Conservation (phyloP, 2,329 filamentous ascomycete species). For the Pyrenochaeta sp. region DNA sequence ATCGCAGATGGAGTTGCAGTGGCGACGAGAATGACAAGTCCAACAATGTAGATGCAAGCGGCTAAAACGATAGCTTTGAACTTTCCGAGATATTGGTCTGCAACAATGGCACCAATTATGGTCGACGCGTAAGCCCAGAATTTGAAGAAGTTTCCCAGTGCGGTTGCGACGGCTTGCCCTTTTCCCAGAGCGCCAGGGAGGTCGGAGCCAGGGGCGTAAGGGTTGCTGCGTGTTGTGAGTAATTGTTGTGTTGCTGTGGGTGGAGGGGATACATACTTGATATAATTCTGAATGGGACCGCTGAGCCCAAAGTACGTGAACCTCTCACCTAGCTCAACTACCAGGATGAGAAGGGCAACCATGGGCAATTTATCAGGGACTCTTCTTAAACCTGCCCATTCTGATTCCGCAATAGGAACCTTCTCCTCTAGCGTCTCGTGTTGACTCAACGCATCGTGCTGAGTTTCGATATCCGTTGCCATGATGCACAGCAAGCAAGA, state of each 20-base stretch:
- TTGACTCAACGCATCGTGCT: conserved; percentile 3
- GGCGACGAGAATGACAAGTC: conserved; percentile 12
- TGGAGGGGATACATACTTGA: conserved; percentile 45
- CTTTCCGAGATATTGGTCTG: conserved; percentile 19
- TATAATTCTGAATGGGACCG: conserved; percentile 21
- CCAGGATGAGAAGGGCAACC: conserved; percentile 17
- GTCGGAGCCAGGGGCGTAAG: conserved; percentile 9
- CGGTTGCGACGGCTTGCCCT: conserved; percentile 14
- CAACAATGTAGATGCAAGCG: conserved; percentile 11
- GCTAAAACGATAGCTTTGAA: conserved; percentile 10
- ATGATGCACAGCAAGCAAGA: no score
- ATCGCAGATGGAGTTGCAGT: conserved; percentile 10
- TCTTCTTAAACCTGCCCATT: conserved; percentile 10
- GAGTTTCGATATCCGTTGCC: conserved; percentile 8
- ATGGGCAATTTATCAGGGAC: conserved; percentile 14
- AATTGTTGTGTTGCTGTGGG: neutral
- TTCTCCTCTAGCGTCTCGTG: conserved; percentile 8
- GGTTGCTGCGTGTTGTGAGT: conserved; percentile 4
- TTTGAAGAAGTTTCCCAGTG: conserved; percentile 11
- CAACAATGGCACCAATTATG: conserved; percentile 15
- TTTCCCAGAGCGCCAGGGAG: conserved; percentile 10
- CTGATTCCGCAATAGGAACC: neutral
- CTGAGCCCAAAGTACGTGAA: conserved; percentile 21
- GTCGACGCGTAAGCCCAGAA: conserved; percentile 12
- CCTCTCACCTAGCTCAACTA: conserved; percentile 18